These are phyloP conservation scores for Bocquillonia castaneifolia DNA, from an alignment of 441 rosid genomes.

Conservation along the genomic window DNA sequence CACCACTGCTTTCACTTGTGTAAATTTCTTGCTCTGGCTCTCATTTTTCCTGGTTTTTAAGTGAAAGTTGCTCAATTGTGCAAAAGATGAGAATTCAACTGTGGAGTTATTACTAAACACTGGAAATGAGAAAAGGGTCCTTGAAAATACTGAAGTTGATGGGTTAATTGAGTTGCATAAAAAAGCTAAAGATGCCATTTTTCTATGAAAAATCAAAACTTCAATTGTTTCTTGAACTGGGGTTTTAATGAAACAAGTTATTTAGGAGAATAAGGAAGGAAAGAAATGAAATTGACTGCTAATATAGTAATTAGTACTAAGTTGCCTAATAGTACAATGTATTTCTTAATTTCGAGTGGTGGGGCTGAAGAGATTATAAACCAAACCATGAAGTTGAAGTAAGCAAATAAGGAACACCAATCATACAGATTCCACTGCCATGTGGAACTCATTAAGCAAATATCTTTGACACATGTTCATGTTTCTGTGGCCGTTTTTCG, in stretches of 20 bases:
- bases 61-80: slow-evolving; percentile 23
- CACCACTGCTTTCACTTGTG: slow-evolving; percentile 41
- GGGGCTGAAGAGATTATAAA: slow-evolving; percentile 2
- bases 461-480: slow-evolving; percentile 21
- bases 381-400: slow-evolving; percentile 20
- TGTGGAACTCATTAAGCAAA: slow-evolving; percentile 34
- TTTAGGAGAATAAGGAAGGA: no score
- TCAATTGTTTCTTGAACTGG: not conserved
- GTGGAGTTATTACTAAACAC: slow-evolving; percentile 28
- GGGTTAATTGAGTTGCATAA: slow-evolving; percentile 47
- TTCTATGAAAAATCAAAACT: not conserved
- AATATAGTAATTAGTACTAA: no score
- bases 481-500: slow-evolving; percentile 19
- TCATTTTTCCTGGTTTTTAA: slow-evolving; percentile 25
- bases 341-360: not conserved
- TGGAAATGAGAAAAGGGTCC: slow-evolving; percentile 45
- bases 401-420: slow-evolving; percentile 21
- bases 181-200: slow-evolving; percentile 60
- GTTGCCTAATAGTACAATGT: not conserved
- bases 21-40: slow-evolving; percentile 16
- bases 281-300: no score
- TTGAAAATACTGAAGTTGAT: slow-evolving; percentile 42
- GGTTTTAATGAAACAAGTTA: not conserved
- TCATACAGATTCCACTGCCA: slow-evolving; percentile 30
- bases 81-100: slow-evolving; percentile 36